Base-by-base conservation (phyloP, 176 grass and related monocot species). In the Ananas comosus region DNA sequence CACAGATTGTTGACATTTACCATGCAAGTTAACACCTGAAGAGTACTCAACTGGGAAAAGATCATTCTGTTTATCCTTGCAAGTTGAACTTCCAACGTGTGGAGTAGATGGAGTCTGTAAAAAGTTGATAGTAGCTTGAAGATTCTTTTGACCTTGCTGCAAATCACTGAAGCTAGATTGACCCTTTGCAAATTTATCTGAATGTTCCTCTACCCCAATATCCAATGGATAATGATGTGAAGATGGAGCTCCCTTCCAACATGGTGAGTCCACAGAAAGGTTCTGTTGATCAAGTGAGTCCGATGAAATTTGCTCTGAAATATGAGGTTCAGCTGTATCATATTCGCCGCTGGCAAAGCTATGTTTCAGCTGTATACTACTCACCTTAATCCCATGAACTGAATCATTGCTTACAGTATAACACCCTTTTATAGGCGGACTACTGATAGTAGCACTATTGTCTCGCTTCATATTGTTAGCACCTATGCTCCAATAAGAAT, bases 171-270 rank as follows among this genome's bases (percentile, higher is more conserved):
- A 74, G 47, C 49, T 58, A 42, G 25, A 42, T 51, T 33, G 28
- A 70, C 58, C 71, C 54, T 70, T 71, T 16, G 50, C 23, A 0
- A 12, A 19, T 57, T 13, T 48, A 57, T 64, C 54, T 29, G 47
- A 22, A 54, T 69, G 64, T 71, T 70, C 75, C 59, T 78, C 85
- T 72, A 70, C 73, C 6, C 71, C 68, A 48, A 57, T 64, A 64
- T 57, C 65, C 80, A 86, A 90, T 23, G 80, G 52, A 79, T 77
- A 51, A 53, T 73, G 65, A 28, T 65, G 76, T 16, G 75, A 23
- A 11, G 63, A 56, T 66, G 87, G 71, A 71, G 84, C 70, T 63
- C 87, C 83, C 68, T 90, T 90, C 87, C 87, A 90, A 79, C 87
- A 90, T 53, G 87, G 87, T 24, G 76, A 90, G 65, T 90, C 83